Conservation (phyloP, 192 early-diverging fungal genomes). For the Coemansia sp. region DNA sequence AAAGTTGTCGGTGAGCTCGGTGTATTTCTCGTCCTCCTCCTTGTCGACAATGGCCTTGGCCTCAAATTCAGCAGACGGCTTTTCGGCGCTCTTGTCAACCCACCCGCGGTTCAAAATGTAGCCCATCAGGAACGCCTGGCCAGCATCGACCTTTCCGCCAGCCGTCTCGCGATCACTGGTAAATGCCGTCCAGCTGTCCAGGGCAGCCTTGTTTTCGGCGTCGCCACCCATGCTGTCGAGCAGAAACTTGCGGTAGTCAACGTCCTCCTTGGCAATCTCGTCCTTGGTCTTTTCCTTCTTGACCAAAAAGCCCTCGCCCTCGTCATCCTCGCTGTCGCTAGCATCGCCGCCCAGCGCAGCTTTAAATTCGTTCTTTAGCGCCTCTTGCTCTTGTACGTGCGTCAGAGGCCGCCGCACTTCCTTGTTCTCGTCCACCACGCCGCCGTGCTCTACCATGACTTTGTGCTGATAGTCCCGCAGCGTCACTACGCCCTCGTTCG, state of each 20-base stretch:
- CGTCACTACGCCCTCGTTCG: conserved; percentile 49
- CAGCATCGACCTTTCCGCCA: conserved; percentile 38
- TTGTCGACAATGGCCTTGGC: conserved; percentile 63
- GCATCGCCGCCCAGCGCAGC: conserved; percentile 54
- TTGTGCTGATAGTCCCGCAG: conserved; percentile 85
- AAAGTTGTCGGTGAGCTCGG: conserved; percentile 80
- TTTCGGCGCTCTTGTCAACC: conserved; percentile 75
- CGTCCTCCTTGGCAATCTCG: conserved; percentile 78
- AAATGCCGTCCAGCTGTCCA: conserved; percentile 32
- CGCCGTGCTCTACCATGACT: conserved; percentile 51
- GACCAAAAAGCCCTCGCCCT: conserved; percentile 67
- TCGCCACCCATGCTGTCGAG: conserved; percentile 67
- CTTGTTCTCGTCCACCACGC: conserved; percentile 44
- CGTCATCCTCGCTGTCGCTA: conserved; percentile 51
- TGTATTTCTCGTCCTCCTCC: conserved; percentile 71
- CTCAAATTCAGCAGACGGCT: conserved; percentile 65
- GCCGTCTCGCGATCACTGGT: conserved; percentile 3
- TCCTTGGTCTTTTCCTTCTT: conserved; percentile 70
- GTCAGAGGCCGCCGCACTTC: conserved; percentile 50
- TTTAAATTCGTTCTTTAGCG: conserved; percentile 72
- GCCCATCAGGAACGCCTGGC: conserved; percentile 80
- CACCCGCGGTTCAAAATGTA: conserved; percentile 93
- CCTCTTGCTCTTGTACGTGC: conserved; percentile 80
- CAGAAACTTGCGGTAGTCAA: conserved; percentile 86
- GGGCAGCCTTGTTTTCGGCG: conserved; percentile 7